Base-by-base conservation (phyloP, 768 basidiomycete genomes). In the Pleurotus cornucopiae region DNA sequence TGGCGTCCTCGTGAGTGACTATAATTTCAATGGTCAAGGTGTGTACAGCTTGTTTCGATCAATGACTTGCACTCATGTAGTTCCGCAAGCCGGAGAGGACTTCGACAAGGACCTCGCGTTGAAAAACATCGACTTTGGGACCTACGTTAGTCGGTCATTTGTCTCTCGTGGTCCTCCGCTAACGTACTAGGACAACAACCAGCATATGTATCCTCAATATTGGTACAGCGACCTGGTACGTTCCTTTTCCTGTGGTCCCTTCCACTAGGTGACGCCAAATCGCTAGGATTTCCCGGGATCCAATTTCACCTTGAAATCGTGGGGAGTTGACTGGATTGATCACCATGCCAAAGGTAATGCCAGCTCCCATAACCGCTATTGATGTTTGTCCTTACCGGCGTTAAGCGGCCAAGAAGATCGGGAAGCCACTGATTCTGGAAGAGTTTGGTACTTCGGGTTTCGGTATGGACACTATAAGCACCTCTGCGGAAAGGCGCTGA, bases 341-440 rank as follows among this genome's bases (percentile, higher is more conserved):
- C 73, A 78, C 55, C 85, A 87, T 61, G 77, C 74, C 5, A 64
- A 69, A 13, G 71, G 80, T 77, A 57, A 9, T 34, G 64, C 55
- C 4, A n/a, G 23, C n/a, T 16, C 5, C 55, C 30, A 54, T 20
- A 39, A 49, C 47, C 12, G 30, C 25, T 25, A 25, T 23, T 34
- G 3, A 14, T 26, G 34, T 23, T 21, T 20, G 26, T 4, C 12
- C 30, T 40, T 55, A 14, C 40, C 21, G 11, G 43, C 16, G 43
- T 40, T 56, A 16, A 81, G 81, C 79, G 26, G 80, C 82, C 0
- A 75, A 74, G 58, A 73, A 69, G 51, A 76, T 75, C 40, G 75
- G 77, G 61, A 87, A 88, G 65, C 84, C 86, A 0, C 74, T 84
- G 18, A 71, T 86, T 49, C 63, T 85, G 49, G 85, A 88, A 62